These are phyloP conservation scores for Kodamaea plutei DNA, from an alignment of 1,139 yeast genomes.

Conservation along the genomic window DNA sequence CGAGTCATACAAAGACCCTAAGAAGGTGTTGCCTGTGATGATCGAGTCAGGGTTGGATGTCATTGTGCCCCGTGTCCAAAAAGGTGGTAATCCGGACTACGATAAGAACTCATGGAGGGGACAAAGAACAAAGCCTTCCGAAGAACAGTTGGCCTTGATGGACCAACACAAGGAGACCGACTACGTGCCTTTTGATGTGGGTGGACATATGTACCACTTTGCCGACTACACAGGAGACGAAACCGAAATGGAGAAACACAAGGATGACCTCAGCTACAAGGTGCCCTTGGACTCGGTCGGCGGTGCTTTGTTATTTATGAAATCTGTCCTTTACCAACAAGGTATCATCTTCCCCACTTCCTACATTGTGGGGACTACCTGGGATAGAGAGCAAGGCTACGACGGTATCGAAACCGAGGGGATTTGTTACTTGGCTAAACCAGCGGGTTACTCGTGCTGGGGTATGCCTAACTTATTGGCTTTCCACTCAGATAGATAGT, in stretches of 20 bases:
- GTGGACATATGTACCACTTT: conserved; percentile 30
- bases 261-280: conserved; percentile 13
- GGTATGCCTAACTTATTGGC: conserved; percentile 41
- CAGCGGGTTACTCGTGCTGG: conserved; percentile 42
- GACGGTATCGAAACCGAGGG: conserved; percentile 56
- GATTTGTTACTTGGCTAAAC: conserved; percentile 43
- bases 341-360: conserved; percentile 46
- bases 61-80: conserved; percentile 36
- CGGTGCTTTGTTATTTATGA: conserved; percentile 44
- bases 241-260: conserved; percentile 13
- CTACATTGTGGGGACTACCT: conserved; percentile 44
- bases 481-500: conserved; percentile 12
- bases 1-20: conserved; percentile 21
- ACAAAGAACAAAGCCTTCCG: conserved; percentile 31
- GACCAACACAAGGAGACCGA: conserved; percentile 30
- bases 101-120: conserved; percentile 51
- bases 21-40: conserved; percentile 26
- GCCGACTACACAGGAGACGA: conserved; percentile 19
- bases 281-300: conserved; percentile 46
- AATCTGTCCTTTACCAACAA: conserved; percentile 37
- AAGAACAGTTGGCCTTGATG: conserved; percentile 28
- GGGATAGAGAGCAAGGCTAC: conserved; percentile 46
- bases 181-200: conserved; percentile 37
- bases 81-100: conserved; percentile 32
- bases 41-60: conserved; percentile 35